A percentile compares a stretch with the other conserved stretches of the same genome.
Conservation (phyloP, 345 rosid genomes). For the Lepidium aucheri region DNA sequence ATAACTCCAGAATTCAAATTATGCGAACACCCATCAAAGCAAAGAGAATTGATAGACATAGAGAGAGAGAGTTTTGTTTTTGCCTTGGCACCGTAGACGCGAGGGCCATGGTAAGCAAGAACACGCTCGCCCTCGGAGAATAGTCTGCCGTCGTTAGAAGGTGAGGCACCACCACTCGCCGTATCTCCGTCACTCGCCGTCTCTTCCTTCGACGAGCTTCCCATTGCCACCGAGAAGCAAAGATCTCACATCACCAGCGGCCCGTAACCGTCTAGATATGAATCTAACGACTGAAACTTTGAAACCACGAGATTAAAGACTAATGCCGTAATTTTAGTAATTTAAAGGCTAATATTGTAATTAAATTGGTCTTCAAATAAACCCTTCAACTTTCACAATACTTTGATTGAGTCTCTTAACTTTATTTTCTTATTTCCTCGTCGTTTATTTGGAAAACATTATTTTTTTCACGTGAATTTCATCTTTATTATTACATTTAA, state of each 20-base stretch:
- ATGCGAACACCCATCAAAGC: background rate
- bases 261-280: background rate
- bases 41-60: background rate
- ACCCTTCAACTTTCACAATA: background rate
- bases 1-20: slow-evolving; percentile 2
- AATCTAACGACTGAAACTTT: background rate
- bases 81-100: slow-evolving; percentile 98
- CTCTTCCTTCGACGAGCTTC: slow-evolving; percentile 76
- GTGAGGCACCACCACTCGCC: slow-evolving; percentile 64
- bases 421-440: background rate
- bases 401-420: background rate
- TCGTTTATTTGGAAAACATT: background rate
- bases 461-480: background rate
- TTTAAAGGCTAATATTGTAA: background rate
- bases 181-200: slow-evolving; percentile 70
- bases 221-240: slow-evolving; percentile 36
- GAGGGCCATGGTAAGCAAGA: slow-evolving; percentile 93
- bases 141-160: slow-evolving; percentile 38
- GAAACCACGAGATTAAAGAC: background rate
- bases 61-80: background rate
- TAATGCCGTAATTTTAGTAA: background rate
- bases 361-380: background rate
- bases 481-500: background rate
- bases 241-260: slow-evolving; percentile 6
- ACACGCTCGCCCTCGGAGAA: slow-evolving; percentile 92